phyloP scores from a whole-genome alignment of 192 early-diverging fungal genomes.

The Podila horticola region DNA sequence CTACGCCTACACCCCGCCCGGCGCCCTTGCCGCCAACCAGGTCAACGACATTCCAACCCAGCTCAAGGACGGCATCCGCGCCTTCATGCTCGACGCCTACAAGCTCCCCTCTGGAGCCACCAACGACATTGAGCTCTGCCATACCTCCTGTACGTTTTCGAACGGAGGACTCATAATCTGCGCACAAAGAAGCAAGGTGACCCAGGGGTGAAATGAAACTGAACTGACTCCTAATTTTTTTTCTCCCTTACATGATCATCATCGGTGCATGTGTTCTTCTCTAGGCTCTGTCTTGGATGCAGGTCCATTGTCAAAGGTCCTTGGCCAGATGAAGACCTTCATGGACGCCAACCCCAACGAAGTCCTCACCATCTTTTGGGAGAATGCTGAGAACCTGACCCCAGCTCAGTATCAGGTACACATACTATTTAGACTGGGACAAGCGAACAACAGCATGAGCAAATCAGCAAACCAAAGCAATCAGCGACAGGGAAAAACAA shows the following conservation, averaged over 20 bases:
- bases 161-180: not conserved
- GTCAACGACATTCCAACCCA: constrained; percentile 69
- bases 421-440: not conserved
- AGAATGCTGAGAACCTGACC: constrained; percentile 66
- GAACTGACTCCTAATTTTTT: not conserved
- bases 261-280: not conserved
- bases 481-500: too few relatives aligned
- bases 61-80: constrained; percentile 78
- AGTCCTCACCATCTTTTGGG: constrained; percentile 81
- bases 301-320: constrained; percentile 63
- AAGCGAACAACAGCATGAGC: not conserved
- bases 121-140: constrained; percentile 69
- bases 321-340: constrained; percentile 66
- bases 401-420: constrained; percentile 55
- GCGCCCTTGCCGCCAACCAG: constrained; percentile 74
- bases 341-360: constrained; percentile 75
- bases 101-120: constrained; percentile 25
- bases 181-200: not conserved
- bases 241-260: not conserved
- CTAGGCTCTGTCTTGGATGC: constrained; percentile 63
- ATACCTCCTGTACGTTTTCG: constrained; percentile 62
- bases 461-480: too few relatives aligned
- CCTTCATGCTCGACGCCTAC: constrained; percentile 74
- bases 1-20: constrained; percentile 62
- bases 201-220: not conserved